Percentiles rank a stretch among this genome's conserved stretches.
These are phyloP conservation scores for Chlorella vulgaris DNA, from an alignment of 139 green algal species.

Conservation along the genomic window DNA sequence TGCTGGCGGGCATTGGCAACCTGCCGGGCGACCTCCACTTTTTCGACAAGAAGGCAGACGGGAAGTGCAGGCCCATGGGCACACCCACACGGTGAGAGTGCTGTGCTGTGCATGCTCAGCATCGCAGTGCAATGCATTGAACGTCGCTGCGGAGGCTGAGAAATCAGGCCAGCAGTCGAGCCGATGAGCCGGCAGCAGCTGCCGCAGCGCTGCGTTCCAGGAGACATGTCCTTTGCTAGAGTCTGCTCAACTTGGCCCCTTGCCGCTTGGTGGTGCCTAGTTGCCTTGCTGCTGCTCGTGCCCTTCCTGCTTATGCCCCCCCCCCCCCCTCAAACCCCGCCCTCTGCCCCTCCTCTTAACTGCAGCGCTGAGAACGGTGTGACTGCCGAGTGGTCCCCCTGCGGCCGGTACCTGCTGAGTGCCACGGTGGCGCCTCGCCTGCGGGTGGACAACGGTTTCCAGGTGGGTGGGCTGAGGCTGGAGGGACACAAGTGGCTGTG, in stretches of 20 bases:
- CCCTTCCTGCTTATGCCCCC: neutral
- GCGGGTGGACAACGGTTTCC: slow-evolving; percentile 93
- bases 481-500: too few species aligned
- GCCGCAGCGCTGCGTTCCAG: too few species aligned
- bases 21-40: slow-evolving; percentile 91
- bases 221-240: too few species aligned
- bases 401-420: slow-evolving; percentile 83
- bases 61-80: slow-evolving; percentile 80
- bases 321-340: too few species aligned
- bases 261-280: neutral
- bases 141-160: too few species aligned
- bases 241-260: neutral
- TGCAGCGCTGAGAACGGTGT: slow-evolving; percentile 64
- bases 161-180: too few species aligned
- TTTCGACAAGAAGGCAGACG: slow-evolving; percentile 82
- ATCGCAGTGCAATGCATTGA: too few species aligned
- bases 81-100: slow-evolving; percentile 41
- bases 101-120: too few species aligned
- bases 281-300: neutral
- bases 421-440: slow-evolving; percentile 88
- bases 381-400: slow-evolving; percentile 83
- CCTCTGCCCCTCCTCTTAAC: neutral
- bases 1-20: slow-evolving; percentile 84
- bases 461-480: slow-evolving; percentile 19
- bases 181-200: too few species aligned